Evolutionary conservation across 1,139 yeast species (phyloP).

Genomic region (Suhomyces bokatorum): DNA sequence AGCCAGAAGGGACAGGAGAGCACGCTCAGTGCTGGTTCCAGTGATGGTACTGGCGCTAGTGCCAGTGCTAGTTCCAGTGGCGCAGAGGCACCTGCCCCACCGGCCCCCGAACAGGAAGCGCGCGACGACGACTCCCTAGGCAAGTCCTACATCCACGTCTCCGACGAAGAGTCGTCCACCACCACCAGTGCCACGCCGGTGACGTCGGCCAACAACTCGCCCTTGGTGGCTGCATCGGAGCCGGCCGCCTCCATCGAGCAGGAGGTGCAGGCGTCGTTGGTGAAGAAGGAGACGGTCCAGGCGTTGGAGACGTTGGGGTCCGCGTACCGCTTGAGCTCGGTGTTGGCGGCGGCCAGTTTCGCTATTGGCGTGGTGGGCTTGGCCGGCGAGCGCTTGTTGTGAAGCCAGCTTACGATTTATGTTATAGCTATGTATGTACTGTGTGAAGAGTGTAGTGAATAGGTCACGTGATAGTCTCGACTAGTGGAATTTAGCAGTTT

Average conservation of each 20-base stretch:
- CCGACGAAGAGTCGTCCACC: conserved; percentile 38
- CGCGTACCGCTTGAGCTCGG: conserved; percentile 37
- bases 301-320: conserved; percentile 33
- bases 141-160: conserved; percentile 51
- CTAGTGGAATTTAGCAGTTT: no score
- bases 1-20: no score
- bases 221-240: conserved; percentile 20
- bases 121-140: conserved; percentile 41
- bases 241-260: conserved; percentile 30
- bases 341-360: conserved; percentile 45
- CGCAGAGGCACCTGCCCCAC: no score
- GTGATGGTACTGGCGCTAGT: no score
- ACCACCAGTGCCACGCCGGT: conserved; percentile 32
- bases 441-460: neutral
- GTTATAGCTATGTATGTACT: neutral
- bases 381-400: conserved; percentile 45
- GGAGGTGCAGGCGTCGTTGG: conserved; percentile 43
- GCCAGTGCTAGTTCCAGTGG: no score
- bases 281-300: conserved; percentile 39
- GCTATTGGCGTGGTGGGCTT: conserved; percentile 48
- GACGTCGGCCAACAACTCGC: conserved; percentile 35
- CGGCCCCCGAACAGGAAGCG: conserved; percentile 8
- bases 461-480: neutral
- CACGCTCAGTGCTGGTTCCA: no score
- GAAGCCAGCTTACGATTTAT: conserved; percentile 5